Evolutionary conservation across 352 stramenopile genomes (phyloP).

Genomic region (Pythium guiyangense): DNA sequence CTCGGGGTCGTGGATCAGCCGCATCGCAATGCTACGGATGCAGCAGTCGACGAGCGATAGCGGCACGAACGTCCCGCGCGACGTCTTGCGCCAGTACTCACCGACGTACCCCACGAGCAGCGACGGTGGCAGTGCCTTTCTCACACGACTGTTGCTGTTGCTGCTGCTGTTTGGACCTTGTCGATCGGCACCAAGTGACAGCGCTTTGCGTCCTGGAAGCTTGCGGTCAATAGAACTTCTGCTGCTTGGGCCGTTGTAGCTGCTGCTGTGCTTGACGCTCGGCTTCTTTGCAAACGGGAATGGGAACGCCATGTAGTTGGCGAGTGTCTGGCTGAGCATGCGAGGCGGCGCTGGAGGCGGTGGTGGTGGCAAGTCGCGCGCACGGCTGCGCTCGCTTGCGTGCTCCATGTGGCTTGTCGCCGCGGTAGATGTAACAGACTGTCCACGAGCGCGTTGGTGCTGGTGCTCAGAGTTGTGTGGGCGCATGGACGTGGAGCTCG

Average conservation of each 20-base stretch:
- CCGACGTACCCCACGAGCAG: constrained; percentile 31
- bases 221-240: not conserved
- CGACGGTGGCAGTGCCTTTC: constrained; percentile 6
- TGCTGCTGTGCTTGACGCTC: constrained; percentile 7
- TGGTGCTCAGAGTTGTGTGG: not conserved
- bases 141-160: not conserved
- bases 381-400: not conserved
- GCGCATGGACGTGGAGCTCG: not conserved
- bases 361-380: not conserved
- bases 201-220: not conserved
- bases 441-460: not conserved
- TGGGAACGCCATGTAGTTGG: constrained; percentile 74
- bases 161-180: constrained; percentile 1
- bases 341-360: constrained; percentile 11
- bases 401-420: constrained; percentile 21
- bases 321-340: constrained; percentile 48
- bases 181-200: not conserved
- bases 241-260: constrained; percentile 1
- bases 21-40: constrained; percentile 43
- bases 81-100: constrained; percentile 43
- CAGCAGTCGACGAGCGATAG: constrained; percentile 59
- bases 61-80: constrained; percentile 30
- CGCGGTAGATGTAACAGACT: constrained; percentile 9
- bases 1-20: constrained; percentile 30
- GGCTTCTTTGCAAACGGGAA: constrained; percentile 65